Percentiles rank a stretch among this genome's conserved stretches.
These are phyloP conservation scores for Chaetomium olivaceum DNA, from an alignment of 2,329 filamentous ascomycete species.

Conservation along the genomic window DNA sequence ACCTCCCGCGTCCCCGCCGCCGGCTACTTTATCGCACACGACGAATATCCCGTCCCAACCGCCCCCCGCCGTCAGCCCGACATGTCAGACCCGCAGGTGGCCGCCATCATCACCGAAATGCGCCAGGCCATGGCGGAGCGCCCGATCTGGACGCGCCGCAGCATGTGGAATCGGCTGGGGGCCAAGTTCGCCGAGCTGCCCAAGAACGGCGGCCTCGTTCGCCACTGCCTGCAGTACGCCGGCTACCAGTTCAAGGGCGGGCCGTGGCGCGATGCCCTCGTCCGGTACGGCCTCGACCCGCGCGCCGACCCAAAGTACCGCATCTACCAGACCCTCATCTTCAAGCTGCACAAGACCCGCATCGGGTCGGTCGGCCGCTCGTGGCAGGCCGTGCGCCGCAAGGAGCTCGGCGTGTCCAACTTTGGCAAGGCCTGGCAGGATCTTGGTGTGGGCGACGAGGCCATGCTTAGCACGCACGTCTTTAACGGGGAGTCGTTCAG, in stretches of 20 bases:
- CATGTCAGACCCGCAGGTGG: constrained; percentile 61
- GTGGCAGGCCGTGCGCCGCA: constrained; percentile 51
- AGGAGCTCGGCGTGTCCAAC: constrained; percentile 34
- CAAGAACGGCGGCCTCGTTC: constrained; percentile 60
- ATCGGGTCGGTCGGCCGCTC: constrained; percentile 48
- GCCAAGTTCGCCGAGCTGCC: constrained; percentile 36
- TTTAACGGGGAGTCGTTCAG: constrained; percentile 79
- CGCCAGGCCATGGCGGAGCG: constrained; percentile 67
- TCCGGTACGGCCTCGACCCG: constrained; percentile 85
- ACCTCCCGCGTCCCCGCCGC: constrained; percentile 58
- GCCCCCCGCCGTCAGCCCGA: constrained; percentile 63
- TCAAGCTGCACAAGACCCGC: constrained; percentile 65
- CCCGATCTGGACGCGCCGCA: constrained; percentile 84
- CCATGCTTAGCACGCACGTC: constrained; percentile 59
- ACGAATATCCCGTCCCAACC: constrained; percentile 61
- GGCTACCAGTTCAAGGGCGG: constrained; percentile 92
- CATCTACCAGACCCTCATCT: constrained; percentile 85
- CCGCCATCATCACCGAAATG: constrained; percentile 64
- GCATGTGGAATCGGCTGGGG: constrained; percentile 71
- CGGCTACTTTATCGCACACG: constrained; percentile 59
- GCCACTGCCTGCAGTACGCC: constrained; percentile 77
- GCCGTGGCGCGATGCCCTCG: constrained; percentile 85
- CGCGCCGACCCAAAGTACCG: constrained; percentile 74
- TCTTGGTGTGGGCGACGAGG: constrained; percentile 28
- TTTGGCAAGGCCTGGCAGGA: constrained; percentile 36